Percentiles rank a stretch among this genome's conserved stretches.
Conservation (phyloP, 257 asterid genomes). For the Linderniella brevidens region DNA sequence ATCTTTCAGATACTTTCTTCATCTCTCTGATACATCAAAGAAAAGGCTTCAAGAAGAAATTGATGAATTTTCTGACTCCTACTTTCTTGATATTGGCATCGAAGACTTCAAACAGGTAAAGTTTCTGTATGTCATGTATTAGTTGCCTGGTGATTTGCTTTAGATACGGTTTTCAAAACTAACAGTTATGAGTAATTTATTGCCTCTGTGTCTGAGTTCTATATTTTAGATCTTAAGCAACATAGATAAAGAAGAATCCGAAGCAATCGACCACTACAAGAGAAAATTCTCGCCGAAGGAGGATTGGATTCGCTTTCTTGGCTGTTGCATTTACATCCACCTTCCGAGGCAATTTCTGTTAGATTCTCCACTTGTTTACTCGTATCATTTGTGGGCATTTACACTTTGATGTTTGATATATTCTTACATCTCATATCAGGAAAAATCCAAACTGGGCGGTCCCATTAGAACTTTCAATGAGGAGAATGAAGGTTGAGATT, state of each 20-base stretch:
- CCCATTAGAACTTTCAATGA: constrained; percentile 39
- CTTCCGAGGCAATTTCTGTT: constrained; percentile 32
- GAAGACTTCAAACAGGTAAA: constrained; percentile 58
- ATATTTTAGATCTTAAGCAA: constrained; percentile 45
- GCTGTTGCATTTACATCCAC: constrained; percentile 61
- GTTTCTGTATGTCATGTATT: constrained; percentile 6
- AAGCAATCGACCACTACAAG: constrained; percentile 42
- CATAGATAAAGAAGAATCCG: constrained; percentile 29
- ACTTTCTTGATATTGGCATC: constrained; percentile 45
- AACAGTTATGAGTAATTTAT: not conserved
- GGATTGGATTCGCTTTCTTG: constrained; percentile 72
- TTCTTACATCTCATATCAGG: constrained; percentile 15
- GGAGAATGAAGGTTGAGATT: constrained; percentile 76
- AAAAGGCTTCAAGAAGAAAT: constrained; percentile 61
- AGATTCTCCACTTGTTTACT: constrained; percentile 16
- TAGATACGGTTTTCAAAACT: no score
- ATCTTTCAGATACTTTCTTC: constrained; percentile 50
- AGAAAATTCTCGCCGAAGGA: constrained; percentile 60
- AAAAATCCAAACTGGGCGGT: constrained; percentile 33
- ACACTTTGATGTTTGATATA: not conserved
- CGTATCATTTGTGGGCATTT: not conserved
- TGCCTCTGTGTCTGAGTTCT: constrained; percentile 9
- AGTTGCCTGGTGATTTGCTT: constrained; percentile 1
- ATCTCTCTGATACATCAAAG: constrained; percentile 68
- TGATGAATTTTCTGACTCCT: constrained; percentile 72